Base-by-base conservation (phyloP, 345 rosid genomes). In the Eucalyptus shirleyi region DNA sequence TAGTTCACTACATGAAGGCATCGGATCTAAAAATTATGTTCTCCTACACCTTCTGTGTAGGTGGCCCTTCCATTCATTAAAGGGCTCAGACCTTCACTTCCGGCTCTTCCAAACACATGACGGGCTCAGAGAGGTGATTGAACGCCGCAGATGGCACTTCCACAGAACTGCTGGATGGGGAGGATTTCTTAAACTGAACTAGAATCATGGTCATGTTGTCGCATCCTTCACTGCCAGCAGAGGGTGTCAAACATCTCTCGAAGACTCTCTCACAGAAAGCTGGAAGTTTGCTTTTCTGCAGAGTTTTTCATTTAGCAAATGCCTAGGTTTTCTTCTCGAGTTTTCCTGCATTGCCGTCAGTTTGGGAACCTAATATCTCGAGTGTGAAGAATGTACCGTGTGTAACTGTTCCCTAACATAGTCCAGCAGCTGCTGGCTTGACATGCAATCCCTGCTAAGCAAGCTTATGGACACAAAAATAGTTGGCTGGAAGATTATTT, bases 201-300 rank as follows among this genome's bases (percentile, higher is more conserved):
- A 96, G 90, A 92, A 97, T 95, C 98, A 96, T 96, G 51, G 99
- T 96, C 99, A 97, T 98, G 92, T 98, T 96, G 92, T 97, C 99
- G 86, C 99, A 96, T 90, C 99, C 99, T 93, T 98, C 99, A 12
- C 99, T 97, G 42, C 94, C 94, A 14, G 98, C 96, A 18, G 96
- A 95, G 87, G 99, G 99, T 49, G 99, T 98, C 87, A 95, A 91
- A 89, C 99, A 98, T 91, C 50, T 49, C 50, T 49, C 50, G 50
- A 47, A 47, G 50, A 47, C 93, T 94, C 93, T 40, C 5, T 97
- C 99, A 50, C 98, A 95, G 40, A 97, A 94, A 26, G 50, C 95
- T 23, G 99, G 94, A 87, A 98, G 97, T 92, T 95, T 97, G 93
- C 88, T 96, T 93, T 96, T 97, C 99, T 96, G 96, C 94, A 94